phyloP scores from a whole-genome alignment of 345 rosid genomes.

The Cardiospermum halicacabum region DNA sequence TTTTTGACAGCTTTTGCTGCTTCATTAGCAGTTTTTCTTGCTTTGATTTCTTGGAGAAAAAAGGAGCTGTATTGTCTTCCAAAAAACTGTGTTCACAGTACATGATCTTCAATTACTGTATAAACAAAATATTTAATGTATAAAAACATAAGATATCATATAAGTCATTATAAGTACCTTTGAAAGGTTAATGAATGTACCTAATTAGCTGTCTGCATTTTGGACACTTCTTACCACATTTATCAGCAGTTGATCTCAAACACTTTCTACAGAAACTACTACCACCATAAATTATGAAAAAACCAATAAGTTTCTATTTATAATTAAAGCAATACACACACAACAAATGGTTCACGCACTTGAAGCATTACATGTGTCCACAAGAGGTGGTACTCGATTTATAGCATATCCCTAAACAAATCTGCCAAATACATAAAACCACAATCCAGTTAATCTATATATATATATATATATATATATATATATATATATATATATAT shows the following conservation, averaged over 20 bases:
- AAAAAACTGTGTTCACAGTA: slow-evolving; percentile 85
- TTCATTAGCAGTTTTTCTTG: slow-evolving; percentile 53
- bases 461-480: too few relatives aligned
- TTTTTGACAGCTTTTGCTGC: slow-evolving; percentile 18
- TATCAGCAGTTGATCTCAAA: slow-evolving; percentile 72
- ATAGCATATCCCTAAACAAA: slow-evolving; percentile 88
- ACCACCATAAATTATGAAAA: not conserved
- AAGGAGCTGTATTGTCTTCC: slow-evolving; percentile 96
- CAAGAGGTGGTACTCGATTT: slow-evolving; percentile 94
- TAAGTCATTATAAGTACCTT: not conserved
- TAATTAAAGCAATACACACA: not conserved
- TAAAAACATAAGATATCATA: not conserved
- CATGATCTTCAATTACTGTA: slow-evolving; percentile 83
- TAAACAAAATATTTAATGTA: not conserved
- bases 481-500: too few relatives aligned
- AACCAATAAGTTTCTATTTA: not conserved
- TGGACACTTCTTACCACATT: slow-evolving; percentile 90
- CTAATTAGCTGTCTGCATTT: slow-evolving; percentile 88
- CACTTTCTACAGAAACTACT: slow-evolving; percentile 89
- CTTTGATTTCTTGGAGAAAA: slow-evolving; percentile 82
- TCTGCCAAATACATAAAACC: slow-evolving; percentile 36
- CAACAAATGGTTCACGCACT: not conserved
- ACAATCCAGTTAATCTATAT: slow-evolving; percentile 1
- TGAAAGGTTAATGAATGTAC: slow-evolving; percentile 24
- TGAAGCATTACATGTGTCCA: slow-evolving; percentile 83